Base-by-base conservation (phyloP, 2,329 filamentous ascomycete genomes). In the Curvularia eragrostidis region DNA sequence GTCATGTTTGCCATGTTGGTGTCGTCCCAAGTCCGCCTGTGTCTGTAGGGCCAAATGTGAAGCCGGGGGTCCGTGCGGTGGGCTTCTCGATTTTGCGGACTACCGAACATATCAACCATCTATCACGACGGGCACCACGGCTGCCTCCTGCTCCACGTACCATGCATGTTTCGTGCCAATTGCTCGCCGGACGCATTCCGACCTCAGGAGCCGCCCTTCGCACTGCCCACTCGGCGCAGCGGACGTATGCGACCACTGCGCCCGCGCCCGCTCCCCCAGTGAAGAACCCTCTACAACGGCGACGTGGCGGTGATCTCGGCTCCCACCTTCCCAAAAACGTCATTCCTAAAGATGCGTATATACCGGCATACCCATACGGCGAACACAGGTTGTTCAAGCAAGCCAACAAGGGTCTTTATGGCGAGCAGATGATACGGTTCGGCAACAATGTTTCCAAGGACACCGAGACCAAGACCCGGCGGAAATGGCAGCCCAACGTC, bases 401-500 rank as follows among this genome's bases (percentile, higher is more conserved):
- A 78, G 88, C 89, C 67, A 91, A 93, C 81, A 83, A 80, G 57
- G 89, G 89, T 44, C 86, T 93, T 8, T 92, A 91, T 79, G 91
- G 89, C 67, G 79, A 79, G 39, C 81, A 86, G 63, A 86, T 86
- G 70, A 89, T 93, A 73, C 90, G 87, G 49, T 92, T 90, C 77
- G 91, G 91, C 75, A 93, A 94, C 84, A 89, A 86, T 66, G 87
- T 94, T 49, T 87, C 87, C 43, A 81, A 84, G 66, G 83, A 87
- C 68, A 84, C 88, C 71, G 84, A 88, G 73, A 84, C 85, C 71
- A 93, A 92, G 80, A 88, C 87, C 50, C 85, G 87, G 46, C 86
- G 91, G 56, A 80, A 83, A 67, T 95, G 91, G 91, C 83, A 87
- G 50, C 90, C 90, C 60, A 95, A 95, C 76, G 83, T 91, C 41